Evolutionary conservation across 2,329 filamentous ascomycete species (phyloP), one percentile per base, ranked within the genome.

Genomic region (Hypoxylon sp.): DNA sequence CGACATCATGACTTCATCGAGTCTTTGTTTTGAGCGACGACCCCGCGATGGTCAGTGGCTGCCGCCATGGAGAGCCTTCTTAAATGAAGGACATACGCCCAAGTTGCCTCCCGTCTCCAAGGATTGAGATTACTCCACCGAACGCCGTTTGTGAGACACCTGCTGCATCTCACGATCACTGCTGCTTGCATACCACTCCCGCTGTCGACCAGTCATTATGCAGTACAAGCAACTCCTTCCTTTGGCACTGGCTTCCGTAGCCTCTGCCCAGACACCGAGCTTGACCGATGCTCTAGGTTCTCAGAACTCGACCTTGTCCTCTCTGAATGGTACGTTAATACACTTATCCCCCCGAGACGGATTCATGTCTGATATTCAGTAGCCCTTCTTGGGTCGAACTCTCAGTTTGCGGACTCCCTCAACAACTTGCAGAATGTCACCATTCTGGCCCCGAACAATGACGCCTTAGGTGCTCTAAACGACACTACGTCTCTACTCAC

Each of bases 401-500:
- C 72, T 25, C 13, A 58, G 25, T 25, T 75, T 40, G 46, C 66
- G 3, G 33, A 53, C 5, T 30, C 58, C 1, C 33, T 77, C 22
- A 64, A 58, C 35, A 69, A 67, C 27, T 31, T 72, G 31, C 57
- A 62, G 13, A 88, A 90, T 74, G 81, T 90, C 64, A 91, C 89
- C 6, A 79, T 89, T 40, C 82, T 90, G 5, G 88, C 88, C 0
- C 88, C 88, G 0, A 85, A 81, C 74, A 88, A 90, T 74, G 74
- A 82, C 10, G 87, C 86, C 0, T 70, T 84, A 30, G 79, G 80
- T 40, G 77, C 75, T 6, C 68, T 82, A 1, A 71, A 79, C 1
- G 77, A 78, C 11, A 57, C 42, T 2, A 72, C 79, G 10, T 72
- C 75, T 3, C 46, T 68, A 20, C 68, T 73, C 17, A 54, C 64